These are phyloP conservation scores for Hyphopichia buzzinii DNA, from an alignment of 1,139 yeast species.

Conservation along the genomic window DNA sequence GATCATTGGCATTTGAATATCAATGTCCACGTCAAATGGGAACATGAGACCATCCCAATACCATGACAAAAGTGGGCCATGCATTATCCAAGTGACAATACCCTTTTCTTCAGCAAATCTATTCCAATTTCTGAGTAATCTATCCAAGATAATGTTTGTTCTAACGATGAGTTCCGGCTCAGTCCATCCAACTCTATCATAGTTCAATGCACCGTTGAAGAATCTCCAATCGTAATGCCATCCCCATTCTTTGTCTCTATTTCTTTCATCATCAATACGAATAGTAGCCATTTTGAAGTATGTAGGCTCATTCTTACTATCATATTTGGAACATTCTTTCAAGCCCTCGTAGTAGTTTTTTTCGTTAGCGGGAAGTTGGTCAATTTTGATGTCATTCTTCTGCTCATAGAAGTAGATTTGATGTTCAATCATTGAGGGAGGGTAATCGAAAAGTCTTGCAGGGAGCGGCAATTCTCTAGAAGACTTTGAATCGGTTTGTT, in stretches of 20 bases:
- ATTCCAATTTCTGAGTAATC: constrained; percentile 21
- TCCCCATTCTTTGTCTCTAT: constrained; percentile 30
- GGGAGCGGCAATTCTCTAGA: constrained; percentile 18
- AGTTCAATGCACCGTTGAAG: constrained; percentile 34
- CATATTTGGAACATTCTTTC: constrained; percentile 17
- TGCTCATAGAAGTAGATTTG: constrained; percentile 19
- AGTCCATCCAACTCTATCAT: constrained; percentile 26
- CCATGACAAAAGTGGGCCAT: constrained; percentile 30
- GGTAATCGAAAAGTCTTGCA: constrained; percentile 21
- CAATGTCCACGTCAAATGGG: constrained; percentile 58
- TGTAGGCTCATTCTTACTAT: constrained; percentile 22
- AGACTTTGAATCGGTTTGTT: constrained; percentile 12
- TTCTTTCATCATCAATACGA: constrained; percentile 21
- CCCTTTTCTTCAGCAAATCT: constrained; percentile 30
- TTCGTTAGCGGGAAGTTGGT: constrained; percentile 17
- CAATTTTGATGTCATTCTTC: constrained; percentile 6
- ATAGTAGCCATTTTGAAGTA: constrained; percentile 36
- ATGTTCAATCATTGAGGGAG: constrained; percentile 13
- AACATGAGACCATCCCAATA: constrained; percentile 49
- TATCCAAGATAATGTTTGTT: constrained; percentile 25
- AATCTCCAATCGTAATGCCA: constrained; percentile 44
- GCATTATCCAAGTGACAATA: constrained; percentile 27
- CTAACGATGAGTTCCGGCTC: constrained; percentile 21
- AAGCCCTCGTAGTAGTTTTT: constrained; percentile 24
- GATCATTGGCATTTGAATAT: constrained; percentile 42